A percentile compares a stretch with the other conserved stretches of the same genome.
phyloP scores from a whole-genome alignment of 2,329 filamentous ascomycete species.

The Rutstroemia sp. region DNA sequence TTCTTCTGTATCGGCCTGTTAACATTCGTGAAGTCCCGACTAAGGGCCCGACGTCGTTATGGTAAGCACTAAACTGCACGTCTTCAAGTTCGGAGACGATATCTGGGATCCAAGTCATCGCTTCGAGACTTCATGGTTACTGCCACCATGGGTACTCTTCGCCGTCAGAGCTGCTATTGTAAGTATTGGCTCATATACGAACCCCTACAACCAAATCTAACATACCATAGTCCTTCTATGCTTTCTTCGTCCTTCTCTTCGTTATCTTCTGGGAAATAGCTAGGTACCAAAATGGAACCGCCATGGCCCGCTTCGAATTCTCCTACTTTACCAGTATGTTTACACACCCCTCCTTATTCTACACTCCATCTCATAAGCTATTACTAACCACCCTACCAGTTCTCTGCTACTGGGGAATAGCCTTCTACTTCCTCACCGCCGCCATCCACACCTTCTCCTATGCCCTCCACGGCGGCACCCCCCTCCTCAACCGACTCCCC shows the following conservation, averaged over 20 bases:
- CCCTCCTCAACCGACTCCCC: conserved; percentile 52
- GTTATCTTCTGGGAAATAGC: conserved; percentile 58
- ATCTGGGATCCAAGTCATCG: conserved; percentile 43
- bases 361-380: background rate
- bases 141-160: conserved; percentile 59
- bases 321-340: conserved; percentile 67
- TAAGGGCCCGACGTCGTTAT: background rate
- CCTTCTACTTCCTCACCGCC: conserved; percentile 67
- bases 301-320: conserved; percentile 43
- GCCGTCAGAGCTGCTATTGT: conserved; percentile 47
- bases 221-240: conserved; percentile 51
- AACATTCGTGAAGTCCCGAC: background rate
- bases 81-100: conserved; percentile 11
- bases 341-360: background rate
- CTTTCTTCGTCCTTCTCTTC: conserved; percentile 62
- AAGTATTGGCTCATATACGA: conserved; percentile 25
- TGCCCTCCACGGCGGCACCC: conserved; percentile 44
- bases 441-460: conserved; percentile 65
- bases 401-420: conserved; percentile 69
- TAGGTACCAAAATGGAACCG: conserved; percentile 29
- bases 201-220: background rate
- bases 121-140: conserved; percentile 74
- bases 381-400: conserved; percentile 11
- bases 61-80: background rate
- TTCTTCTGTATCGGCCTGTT: too few relatives aligned